Conservation (phyloP, 164 flowering plant species). For the Sedum album region DNA sequence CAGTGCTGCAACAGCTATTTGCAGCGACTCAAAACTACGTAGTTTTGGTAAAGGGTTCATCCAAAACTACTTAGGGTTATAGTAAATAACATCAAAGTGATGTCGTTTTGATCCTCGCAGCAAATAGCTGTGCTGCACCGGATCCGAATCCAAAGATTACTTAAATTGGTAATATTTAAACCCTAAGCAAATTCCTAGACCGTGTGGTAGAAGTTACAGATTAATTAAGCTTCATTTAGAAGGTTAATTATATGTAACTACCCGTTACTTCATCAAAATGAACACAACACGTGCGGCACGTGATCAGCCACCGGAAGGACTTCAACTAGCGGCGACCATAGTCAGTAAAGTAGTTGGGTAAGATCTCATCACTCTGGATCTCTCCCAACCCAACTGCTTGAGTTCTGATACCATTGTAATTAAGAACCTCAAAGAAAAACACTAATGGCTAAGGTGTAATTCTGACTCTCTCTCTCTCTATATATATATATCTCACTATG, state of each 20-base stretch:
- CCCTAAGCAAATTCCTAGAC: no score
- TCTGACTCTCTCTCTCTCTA: neutral
- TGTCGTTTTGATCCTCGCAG: no score
- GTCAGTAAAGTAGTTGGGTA: neutral
- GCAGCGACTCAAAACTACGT: no score
- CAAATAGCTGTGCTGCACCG: no score
- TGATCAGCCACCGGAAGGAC: neutral
- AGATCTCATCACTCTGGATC: neutral
- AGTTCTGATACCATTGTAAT: neutral
- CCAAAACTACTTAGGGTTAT: no score
- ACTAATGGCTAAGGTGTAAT: neutral
- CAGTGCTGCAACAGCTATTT: no score
- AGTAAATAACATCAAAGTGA: no score
- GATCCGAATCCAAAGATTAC: no score
- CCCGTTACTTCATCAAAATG: neutral
- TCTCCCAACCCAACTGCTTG: neutral
- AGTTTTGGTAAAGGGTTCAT: no score
- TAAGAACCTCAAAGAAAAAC: neutral
- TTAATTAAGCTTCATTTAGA: neutral
- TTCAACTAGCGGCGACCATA: neutral
- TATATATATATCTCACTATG: neutral
- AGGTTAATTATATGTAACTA: no score
- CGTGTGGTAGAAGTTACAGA: no score
- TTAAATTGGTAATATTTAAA: neutral
- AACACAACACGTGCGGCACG: neutral